Evolutionary conservation across 106 monocot genomes (phyloP).

Genomic region (Phalaenopsis aphrodite): DNA sequence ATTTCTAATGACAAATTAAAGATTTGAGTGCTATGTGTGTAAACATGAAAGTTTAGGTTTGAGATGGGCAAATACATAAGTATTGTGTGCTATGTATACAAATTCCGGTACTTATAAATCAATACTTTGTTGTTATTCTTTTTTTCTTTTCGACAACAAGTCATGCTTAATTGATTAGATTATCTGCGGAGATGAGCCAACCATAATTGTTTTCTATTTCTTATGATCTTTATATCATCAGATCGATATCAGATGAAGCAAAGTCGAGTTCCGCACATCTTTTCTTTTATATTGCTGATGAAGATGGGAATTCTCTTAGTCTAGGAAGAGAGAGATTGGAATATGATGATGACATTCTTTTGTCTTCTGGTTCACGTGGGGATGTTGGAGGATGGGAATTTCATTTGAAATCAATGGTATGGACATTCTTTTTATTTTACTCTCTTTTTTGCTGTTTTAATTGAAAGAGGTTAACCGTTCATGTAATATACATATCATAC

Average conservation of each 20-base stretch:
- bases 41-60: no score
- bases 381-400: conserved; percentile 88
- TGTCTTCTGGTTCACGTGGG: conserved; percentile 56
- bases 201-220: neutral
- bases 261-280: conserved; percentile 39
- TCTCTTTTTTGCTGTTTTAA: neutral
- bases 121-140: neutral
- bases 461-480: no score
- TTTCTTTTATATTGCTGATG: conserved; percentile 92
- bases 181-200: neutral
- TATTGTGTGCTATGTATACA: no score
- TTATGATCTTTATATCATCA: conserved; percentile 10
- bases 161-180: neutral
- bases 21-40: no score
- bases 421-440: conserved; percentile 4
- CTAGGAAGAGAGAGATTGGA: conserved; percentile 20
- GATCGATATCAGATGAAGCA: conserved; percentile 30
- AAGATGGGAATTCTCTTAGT: conserved; percentile 56
- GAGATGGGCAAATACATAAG: no score
- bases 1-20: no score
- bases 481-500: no score
- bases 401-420: conserved; percentile 64
- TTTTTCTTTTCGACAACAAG: neutral
- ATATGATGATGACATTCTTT: conserved; percentile 31
- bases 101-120: no score